Evolutionary conservation across 2,329 filamentous ascomycete genomes (phyloP), one percentile per base, ranked within the genome.

Genomic region (Triangularia verruculosa): DNA sequence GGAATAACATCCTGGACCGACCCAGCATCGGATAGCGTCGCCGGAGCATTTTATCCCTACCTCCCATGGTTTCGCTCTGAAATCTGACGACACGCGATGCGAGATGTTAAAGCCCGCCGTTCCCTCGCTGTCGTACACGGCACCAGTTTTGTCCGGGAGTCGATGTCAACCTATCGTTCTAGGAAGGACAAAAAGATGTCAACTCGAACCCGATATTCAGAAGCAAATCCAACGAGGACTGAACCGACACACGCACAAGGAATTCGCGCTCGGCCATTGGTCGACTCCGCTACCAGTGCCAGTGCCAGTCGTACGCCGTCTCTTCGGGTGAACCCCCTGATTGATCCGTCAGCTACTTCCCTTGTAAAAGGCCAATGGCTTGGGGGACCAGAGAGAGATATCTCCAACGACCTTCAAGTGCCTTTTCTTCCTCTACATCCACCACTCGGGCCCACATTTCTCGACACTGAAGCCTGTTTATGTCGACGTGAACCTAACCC

Each of bases 391-490:
- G n/a, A 22, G n/a, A 47, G 39, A 9, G 39, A 47, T 8, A 47
- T 59, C 24, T 8, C 39, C 20, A n/a, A 52, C 15, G 57, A 59
- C 25, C 39, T 59, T 28, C 77, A 79, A 64, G 74, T 78, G 55
- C 77, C 78, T 1, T 78, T 76, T 64, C 69, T 76, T 25, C 75
- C 77, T 0, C 70, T 69, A n/a, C 70, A 71, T 2, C 34, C 59
- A 0, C 67, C 70, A 0, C 39, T 64, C n/a, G 76, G 76, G 1
- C 78, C 78, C 22, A 71, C 69, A 28, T 79, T 79, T 57, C 74
- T 79, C 52, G 78, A 79, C 62, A 75, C 72, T 3, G 69, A 71
- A 15, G 78, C 76, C 11, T 79, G 78, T 59, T 70, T 78, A 24
- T 79, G 78, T 52, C 74, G 75, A 13, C 67, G 79, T 12, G 72